Evolutionary conservation across 164 flowering plant genomes (phyloP).

Genomic region (Hamamelis virginiana): DNA sequence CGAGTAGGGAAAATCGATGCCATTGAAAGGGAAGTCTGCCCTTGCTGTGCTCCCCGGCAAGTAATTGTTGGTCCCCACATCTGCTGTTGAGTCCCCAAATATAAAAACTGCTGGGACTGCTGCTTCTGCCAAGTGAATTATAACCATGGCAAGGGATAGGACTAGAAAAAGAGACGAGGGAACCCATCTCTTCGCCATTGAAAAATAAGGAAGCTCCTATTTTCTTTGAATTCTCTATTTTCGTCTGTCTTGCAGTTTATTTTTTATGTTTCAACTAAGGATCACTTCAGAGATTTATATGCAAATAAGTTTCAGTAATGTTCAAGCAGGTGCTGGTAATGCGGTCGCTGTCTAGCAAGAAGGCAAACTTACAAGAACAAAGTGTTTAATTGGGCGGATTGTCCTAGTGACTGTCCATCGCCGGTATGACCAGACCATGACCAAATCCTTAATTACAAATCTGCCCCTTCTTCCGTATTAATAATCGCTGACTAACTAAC

Average conservation of each 20-base stretch:
- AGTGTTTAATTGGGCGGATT: not conserved
- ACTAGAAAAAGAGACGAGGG: constrained; percentile 7
- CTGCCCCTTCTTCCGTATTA: not conserved
- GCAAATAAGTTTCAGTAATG: not conserved
- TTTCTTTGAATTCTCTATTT: constrained; percentile 1
- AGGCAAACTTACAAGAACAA: not conserved
- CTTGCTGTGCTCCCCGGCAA: constrained; percentile 18
- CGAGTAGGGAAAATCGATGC: constrained; percentile 46
- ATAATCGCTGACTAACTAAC: no score
- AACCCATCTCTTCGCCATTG: constrained; percentile 7
- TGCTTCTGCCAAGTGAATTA: constrained; percentile 14
- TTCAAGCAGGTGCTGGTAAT: not conserved
- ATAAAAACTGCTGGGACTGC: constrained; percentile 34
- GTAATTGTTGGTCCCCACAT: constrained; percentile 55
- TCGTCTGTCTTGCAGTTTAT: not conserved
- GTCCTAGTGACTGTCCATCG: not conserved
- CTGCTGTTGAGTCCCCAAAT: constrained; percentile 61
- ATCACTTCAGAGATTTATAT: not conserved
- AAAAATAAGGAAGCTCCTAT: not conserved
- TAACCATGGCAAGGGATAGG: constrained; percentile 14
- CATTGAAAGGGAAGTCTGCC: constrained; percentile 45
- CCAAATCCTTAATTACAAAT: not conserved
- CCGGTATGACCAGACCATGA: not conserved
- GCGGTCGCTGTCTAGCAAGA: not conserved
- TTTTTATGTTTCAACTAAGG: not conserved